Base-by-base conservation (phyloP, 1,284 basidiomycete genomes). In the Moesziomyces sp. region DNA sequence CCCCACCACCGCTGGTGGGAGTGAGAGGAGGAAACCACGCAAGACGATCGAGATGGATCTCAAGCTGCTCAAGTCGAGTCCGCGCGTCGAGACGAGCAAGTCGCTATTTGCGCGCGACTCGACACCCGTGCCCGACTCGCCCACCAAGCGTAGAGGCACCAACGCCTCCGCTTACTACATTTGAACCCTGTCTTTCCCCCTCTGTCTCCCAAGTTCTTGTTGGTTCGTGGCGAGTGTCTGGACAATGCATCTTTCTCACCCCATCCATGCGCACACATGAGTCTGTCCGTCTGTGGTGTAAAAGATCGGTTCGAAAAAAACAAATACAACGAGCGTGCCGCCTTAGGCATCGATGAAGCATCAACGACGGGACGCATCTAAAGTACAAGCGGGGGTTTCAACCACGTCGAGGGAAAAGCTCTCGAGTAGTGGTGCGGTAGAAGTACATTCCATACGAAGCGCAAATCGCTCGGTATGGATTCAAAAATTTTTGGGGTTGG, bases 41-140 rank as follows among this genome's bases (percentile, higher is more conserved):
- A 74, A 67, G 52, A 80, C 78, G 18, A 80, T 80, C 58, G 78
- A 80, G 30, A 61, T 76, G 60, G 78, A 80, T 23, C 60, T 80
- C 24, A 61, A 68, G 46, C 52, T 63, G 8, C 61, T 76, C 45
- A 74, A 71, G 24, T 47, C 58, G 33, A 74, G 65, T 11, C 73
- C 73, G 16, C 24, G 68, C 3, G 73, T 75, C 30, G 73, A 75
- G 40, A 49, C 38, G 26, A 51, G 45, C 40, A 70, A 59, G 48
- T 49, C 28, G 24, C 59, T 50, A 23, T 70, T 74, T 46, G 23
- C 30, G 33, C 19, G 50, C 16, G 59, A 61, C 14, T 28, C 40
- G 10, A 13, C 30, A 5, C 26, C 23, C 7, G 6, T 23, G 1
- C 33, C 19, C 1, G 47, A 26, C 3, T 35, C 51, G 16, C 65